Base-by-base conservation (phyloP, 1,139 yeast species). In the Chernovozyma aurita region DNA sequence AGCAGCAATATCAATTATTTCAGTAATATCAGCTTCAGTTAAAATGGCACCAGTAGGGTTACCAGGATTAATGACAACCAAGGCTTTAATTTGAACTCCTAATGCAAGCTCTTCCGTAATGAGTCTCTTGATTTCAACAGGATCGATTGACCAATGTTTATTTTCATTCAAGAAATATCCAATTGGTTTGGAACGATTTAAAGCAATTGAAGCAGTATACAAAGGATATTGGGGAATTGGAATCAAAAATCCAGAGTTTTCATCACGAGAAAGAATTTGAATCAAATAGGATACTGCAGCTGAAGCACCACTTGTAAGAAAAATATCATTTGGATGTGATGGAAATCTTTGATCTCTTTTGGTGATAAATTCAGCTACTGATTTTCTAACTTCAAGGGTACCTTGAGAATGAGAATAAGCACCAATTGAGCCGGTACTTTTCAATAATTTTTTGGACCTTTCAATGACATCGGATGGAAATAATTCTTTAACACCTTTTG, bases 141-240 rank as follows among this genome's bases (percentile, higher is more conserved):
- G 76, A 50, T 85, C 78, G 6, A 95, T 80, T 21, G 92, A 78
- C 98, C 98, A 94, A 47, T 79, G 76, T 33, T 79, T 67, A 27
- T 70, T 63, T 63, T 92, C 98, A 46, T 88, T 81, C 45, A 92
- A 68, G 52, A 75, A 86, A 62, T 92, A 94, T n/a, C 95, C 95
- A 36, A 92, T 70, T 8, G 95, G 85, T 25, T 80, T 76, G 13
- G 96, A 79, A 51, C 85, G 78, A 53, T 83, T 83, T 50, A 92
- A 70, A 3, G 96, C 83, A 51, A 94, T 72, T 4, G 95, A 73
- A 14, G 98, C 97, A 5, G 97, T 87, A 64, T 92, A 92, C 42
- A 94, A 73, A 4, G 98, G 98, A 57, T 94, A 92, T 63, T 92
- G 98, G 12, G 98, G 98, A 47, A 92, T 90, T 26, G 98, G 98